Conservation (phyloP, 129 eudicot genomes). For the Centrapalus pauciflorus region DNA sequence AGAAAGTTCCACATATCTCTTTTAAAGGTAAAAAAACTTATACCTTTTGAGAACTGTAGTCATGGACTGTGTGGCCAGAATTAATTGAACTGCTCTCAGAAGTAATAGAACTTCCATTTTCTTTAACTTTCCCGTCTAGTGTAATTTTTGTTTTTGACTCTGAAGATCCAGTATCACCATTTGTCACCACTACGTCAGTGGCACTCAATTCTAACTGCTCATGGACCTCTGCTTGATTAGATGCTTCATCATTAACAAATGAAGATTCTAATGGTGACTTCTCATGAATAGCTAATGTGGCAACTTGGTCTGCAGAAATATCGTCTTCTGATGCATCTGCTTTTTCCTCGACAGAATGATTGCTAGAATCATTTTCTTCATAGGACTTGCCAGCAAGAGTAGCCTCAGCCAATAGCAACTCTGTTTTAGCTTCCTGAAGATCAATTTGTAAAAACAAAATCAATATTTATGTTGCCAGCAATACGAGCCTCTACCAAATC, state of each 20-base stretch:
- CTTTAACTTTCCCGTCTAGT: conserved; percentile 33
- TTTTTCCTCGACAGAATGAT: conserved; percentile 42
- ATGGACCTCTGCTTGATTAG: conserved; percentile 26
- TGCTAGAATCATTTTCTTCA: conserved; percentile 39
- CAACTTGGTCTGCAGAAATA: conserved; percentile 56
- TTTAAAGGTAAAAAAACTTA: not conserved
- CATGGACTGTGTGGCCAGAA: conserved; percentile 45
- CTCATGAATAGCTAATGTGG: conserved; percentile 64
- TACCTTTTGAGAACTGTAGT: conserved; percentile 51
- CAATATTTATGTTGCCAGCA: conserved; percentile 1
- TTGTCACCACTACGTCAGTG: conserved; percentile 35
- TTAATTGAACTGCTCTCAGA: conserved; percentile 30
- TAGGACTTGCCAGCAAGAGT: conserved; percentile 41
- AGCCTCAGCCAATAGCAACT: conserved; percentile 35
- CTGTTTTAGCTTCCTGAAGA: conserved; percentile 54
- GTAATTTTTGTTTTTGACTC: conserved; percentile 34
- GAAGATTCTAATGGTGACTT: conserved; percentile 32
- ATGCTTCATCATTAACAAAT: conserved; percentile 26
- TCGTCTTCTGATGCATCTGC: conserved; percentile 45
- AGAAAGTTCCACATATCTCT: not conserved
- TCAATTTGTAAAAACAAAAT: not conserved
- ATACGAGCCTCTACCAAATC: conserved; percentile 8
- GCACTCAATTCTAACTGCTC: conserved; percentile 26
- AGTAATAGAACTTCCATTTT: conserved; percentile 44
- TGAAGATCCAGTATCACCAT: conserved; percentile 47